Conservation (phyloP, 306 rosid genomes). For the Quercus glauca region DNA sequence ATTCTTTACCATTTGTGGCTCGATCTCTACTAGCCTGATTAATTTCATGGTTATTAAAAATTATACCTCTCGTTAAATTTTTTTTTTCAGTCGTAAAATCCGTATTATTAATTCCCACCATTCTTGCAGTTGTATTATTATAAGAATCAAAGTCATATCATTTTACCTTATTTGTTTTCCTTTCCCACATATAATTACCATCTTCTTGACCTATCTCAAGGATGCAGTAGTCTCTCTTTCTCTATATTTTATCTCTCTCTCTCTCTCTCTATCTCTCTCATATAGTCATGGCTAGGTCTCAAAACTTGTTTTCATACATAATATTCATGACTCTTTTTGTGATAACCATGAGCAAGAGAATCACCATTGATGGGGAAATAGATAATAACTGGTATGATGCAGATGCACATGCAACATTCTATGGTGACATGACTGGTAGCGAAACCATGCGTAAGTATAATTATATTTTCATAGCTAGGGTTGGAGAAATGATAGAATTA, state of each 20-base stretch:
- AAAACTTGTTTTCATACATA: slow-evolving; percentile 1
- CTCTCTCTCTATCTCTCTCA: background rate
- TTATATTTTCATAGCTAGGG: no score
- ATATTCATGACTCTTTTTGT: slow-evolving; percentile 18
- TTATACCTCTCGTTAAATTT: no score
- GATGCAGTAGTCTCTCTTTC: background rate
- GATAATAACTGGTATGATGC: slow-evolving; percentile 40
- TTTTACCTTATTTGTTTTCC: no score
- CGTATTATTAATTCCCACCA: no score
- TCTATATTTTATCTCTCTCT: no score
- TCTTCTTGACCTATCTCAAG: background rate
- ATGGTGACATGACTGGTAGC: no score
- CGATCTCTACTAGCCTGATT: no score
- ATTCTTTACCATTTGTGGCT: no score
- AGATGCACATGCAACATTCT: slow-evolving; percentile 24
- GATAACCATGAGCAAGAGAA: slow-evolving; percentile 9
- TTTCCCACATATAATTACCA: background rate
- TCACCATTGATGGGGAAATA: background rate
- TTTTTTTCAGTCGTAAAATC: no score
- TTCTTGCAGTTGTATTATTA: background rate
- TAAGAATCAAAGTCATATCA: background rate
- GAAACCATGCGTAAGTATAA: no score
- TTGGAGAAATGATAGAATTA: no score
- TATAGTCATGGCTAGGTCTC: slow-evolving; percentile 28
- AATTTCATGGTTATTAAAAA: no score